Base-by-base conservation (phyloP, 345 rosid genomes). In the Dimocarpus longan region DNA sequence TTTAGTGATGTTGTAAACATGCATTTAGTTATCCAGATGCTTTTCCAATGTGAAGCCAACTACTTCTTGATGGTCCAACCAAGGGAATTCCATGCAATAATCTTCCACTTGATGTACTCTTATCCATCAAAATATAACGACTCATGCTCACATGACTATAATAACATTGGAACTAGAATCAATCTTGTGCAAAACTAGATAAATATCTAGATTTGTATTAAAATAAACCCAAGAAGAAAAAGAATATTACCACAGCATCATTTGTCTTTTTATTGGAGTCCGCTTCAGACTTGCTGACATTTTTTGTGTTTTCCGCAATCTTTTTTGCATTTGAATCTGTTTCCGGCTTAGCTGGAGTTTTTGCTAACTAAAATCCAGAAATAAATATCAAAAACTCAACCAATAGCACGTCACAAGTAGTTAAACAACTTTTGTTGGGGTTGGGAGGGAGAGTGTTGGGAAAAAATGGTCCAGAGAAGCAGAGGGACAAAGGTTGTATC, bases 271-370 rank as follows among this genome's bases (percentile, higher is more conserved):
- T 52, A 78, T 63, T 80, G 2, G 78, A 60, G 43, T 83, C 86
- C 8, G 80, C 83, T 77, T 87, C 88, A 28, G 88, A 60, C 82
- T 89, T 90, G 62, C 82, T 90, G 12, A 80, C 81, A 80, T 68
- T 81, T 83, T 86, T 88, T 75, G 78, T 70, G 83, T 57, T 71
- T 74, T 88, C 89, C 16, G 54, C 74, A 44, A 69, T 76, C 75
- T 80, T 88, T 78, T 88, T 93, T 32, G 84, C 75, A 82, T 77
- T 88, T 59, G 87, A 48, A 71, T 85, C 91, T 65, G 77, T 86
- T 68, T 91, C 95, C 64, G 59, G 79, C 83, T 87, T 90, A 26
- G 73, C 71, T 15, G 74, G 78, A 68, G 48, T 80, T 76, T 85
- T 91, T 40, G 80, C 46, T 16, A 80, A 71, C 76, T 75, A 75